Evolutionary conservation across 306 rosid species (phyloP), one percentile per base, ranked within the genome.

Genomic region (Castanea sativa): DNA sequence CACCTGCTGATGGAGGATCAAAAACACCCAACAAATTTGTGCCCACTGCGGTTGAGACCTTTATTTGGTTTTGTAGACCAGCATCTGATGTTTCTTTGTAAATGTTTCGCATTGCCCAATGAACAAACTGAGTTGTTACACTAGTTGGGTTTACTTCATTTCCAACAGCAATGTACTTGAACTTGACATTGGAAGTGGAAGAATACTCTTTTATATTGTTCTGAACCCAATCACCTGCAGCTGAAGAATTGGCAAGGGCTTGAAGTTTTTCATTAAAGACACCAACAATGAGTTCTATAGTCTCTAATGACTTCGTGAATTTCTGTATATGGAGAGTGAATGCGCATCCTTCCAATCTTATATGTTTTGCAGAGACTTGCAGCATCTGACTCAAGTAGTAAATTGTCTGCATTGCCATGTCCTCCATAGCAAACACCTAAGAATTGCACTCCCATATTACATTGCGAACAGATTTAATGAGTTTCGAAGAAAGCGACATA

Each of bases 1-100:
- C 12, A 16, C 80, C 85, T 0, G 21, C n/a, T 1, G 85, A 84
- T 6, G 85, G 88, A 51, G 88, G 88, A 70, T 4, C 78, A 1
- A 79, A 67, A 0, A 0, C 45, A 5, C 27, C 18, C 12, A 80
- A 73, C 18, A 74, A 52, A 14, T 8, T 8, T 5, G 59, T 25
- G 60, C 25, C 67, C 19, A 79, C 21, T 1, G 59, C 56, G 4
- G 69, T 79, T n/a, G 78, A 79, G 78, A 79, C 83, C 65, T 79
- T 73, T 23, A 73, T 73, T 33, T 51, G 38, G 73, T 23, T 55
- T 32, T 52, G 69, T 2, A 79, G 74, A 32, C 78, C 68, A 12
- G 78, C 45, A 11, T 30, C 0, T 2, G 57, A 25, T 63, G 55
- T 33, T 32, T 78, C 78, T 14, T 79, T 79, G 20, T 79, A 41